A percentile compares a stretch with the other conserved stretches of the same genome.
These are phyloP conservation scores for Cyclanthera cordifolia DNA, from an alignment of 306 rosid species.

Conservation along the genomic window DNA sequence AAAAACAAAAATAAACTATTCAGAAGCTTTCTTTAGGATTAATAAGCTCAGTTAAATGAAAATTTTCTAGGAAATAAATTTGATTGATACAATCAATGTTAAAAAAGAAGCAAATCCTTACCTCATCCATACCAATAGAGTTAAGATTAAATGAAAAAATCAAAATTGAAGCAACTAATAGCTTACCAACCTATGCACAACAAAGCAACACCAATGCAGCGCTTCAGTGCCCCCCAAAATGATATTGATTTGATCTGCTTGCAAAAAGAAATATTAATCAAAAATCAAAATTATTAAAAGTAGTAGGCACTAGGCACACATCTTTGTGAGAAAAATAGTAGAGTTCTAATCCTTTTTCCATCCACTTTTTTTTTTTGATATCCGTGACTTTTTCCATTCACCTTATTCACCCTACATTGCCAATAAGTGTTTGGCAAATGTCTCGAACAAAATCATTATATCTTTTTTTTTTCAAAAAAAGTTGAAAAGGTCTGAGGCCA, in stretches of 20 bases:
- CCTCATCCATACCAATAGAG: background rate
- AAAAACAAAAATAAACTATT: background rate
- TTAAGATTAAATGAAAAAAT: background rate
- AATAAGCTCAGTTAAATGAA: background rate
- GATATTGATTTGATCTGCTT: slow-evolving; percentile 67
- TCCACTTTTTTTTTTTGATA: too few relatives aligned
- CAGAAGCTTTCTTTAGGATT: background rate
- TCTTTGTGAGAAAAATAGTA: background rate
- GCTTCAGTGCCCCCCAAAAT: slow-evolving; percentile 48
- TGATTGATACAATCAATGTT: background rate
- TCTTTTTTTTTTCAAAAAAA: too few relatives aligned
- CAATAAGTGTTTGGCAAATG: background rate
- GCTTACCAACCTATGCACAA: slow-evolving; percentile 58
- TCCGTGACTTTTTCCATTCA: too few relatives aligned
- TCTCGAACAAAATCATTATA: too few relatives aligned
- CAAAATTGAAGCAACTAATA: background rate
- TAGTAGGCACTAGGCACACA: background rate
- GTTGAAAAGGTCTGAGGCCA: background rate
- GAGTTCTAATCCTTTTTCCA: background rate
- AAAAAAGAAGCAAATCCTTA: background rate
- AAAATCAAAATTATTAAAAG: background rate
- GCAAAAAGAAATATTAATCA: too few relatives aligned
- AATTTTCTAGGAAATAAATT: background rate
- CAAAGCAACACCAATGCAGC: slow-evolving; percentile 49
- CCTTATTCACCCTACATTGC: background rate